A percentile compares a stretch with the other conserved stretches of the same genome.
These are phyloP conservation scores for Pseudogymnoascus sp. DNA, from an alignment of 2,329 filamentous ascomycete species.

Conservation along the genomic window DNA sequence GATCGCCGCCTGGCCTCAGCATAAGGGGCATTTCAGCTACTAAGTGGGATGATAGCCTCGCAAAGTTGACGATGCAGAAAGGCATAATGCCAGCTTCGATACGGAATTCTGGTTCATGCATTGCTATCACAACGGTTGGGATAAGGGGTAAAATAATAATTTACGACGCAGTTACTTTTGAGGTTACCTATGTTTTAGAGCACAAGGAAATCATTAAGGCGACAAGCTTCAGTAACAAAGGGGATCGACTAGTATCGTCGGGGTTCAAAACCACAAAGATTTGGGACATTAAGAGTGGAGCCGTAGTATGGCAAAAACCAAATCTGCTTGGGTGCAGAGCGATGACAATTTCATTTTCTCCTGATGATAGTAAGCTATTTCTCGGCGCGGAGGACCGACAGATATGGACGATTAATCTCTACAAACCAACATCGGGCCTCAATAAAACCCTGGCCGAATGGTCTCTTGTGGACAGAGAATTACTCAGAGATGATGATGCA, in stretches of 20 bases:
- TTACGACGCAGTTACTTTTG: slow-evolving; percentile 15
- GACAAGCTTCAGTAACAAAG: slow-evolving; percentile 13
- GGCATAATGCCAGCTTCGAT: background rate
- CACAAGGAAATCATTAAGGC: slow-evolving; percentile 14
- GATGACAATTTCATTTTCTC: slow-evolving; percentile 11
- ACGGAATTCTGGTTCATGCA: slow-evolving; percentile 1
- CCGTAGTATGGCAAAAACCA: background rate
- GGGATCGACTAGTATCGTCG: slow-evolving; percentile 7
- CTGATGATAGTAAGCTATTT: background rate
- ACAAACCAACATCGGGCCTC: background rate
- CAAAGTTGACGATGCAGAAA: slow-evolving; percentile 4
- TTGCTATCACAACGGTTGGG: slow-evolving; percentile 11
- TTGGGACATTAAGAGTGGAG: slow-evolving; percentile 13
- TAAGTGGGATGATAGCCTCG: slow-evolving; percentile 15
- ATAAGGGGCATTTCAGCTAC: slow-evolving; percentile 12
- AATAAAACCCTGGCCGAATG: background rate
- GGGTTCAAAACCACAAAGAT: slow-evolving; percentile 15
- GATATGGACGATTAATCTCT: background rate
- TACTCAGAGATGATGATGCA: background rate
- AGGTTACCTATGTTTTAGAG: background rate
- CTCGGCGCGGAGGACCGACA: background rate
- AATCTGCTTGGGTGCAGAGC: slow-evolving; percentile 9
- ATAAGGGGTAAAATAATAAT: slow-evolving; percentile 9
- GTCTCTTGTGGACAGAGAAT: background rate
- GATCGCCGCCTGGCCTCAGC: background rate